Evolutionary conservation across 164 flowering plant species (phyloP).

Genomic region (Echeveria elegans): DNA sequence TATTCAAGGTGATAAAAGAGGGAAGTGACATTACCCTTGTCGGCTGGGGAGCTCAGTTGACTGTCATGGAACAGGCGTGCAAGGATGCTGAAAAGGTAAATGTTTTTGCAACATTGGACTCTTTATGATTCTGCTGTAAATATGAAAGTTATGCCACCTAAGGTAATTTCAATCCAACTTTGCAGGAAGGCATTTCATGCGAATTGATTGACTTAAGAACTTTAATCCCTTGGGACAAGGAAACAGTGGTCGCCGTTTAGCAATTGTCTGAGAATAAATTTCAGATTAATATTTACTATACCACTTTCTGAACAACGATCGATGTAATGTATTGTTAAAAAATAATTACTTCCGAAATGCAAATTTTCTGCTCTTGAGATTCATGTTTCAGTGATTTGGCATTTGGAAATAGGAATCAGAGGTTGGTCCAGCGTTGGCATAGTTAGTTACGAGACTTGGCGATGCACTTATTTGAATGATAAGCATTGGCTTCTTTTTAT

Average conservation of each 20-base stretch:
- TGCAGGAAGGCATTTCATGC: conserved; percentile 90
- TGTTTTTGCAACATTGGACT: neutral
- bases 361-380: too few species aligned
- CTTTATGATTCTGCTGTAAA: neutral
- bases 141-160: too few species aligned
- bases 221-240: conserved; percentile 93
- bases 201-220: conserved; percentile 86
- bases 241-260: conserved; percentile 63
- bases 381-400: too few species aligned
- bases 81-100: conserved; percentile 72
- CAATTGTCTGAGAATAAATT: too few species aligned
- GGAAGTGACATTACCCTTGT: conserved; percentile 90
- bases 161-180: conserved; percentile 6
- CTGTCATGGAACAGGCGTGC: conserved; percentile 87
- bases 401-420: neutral
- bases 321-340: too few species aligned
- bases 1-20: conserved; percentile 62
- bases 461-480: neutral
- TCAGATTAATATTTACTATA: too few species aligned
- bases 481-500: neutral
- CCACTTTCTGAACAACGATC: too few species aligned
- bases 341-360: too few species aligned
- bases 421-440: neutral
- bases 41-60: conserved; percentile 96
- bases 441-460: neutral